Evolutionary conservation across 2,329 filamentous ascomycete species (phyloP), one percentile per base, ranked within the genome.

Genomic region (Pseudocercospora fuligena): DNA sequence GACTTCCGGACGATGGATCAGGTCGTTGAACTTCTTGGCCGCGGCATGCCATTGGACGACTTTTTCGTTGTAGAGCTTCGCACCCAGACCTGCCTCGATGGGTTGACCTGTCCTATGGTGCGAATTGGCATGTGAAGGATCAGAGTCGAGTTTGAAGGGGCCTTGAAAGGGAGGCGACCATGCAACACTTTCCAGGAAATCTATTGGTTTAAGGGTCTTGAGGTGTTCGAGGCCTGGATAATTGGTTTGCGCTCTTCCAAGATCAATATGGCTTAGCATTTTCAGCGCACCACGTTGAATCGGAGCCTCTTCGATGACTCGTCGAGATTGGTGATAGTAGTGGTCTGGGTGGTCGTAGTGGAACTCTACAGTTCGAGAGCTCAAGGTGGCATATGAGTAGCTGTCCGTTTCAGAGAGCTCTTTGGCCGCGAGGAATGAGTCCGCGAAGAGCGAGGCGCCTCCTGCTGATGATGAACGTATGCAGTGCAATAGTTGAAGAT

Each of bases 401-500:
- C 27, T n/a, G 21, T 77, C 66, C 1, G 51, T 31, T 1, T 58
- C 29, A 33, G 56, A 65, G 31, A 81, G 75, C 25, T 76, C 70
- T 31, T 74, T 65, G 0, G 86, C 89, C 0, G 90, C 90, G 58
- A 83, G 82, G 71, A 91, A 86, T 43, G 89, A 85, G 80, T 98
- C 94, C 66, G 88, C 89, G 80, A 98, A 99, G 61, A 97, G 84
- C 0, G 93, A 97, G 73, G 92, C 90, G 56, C 94, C 95, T 19
- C 94, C 94, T 0, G 85, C 81, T 71, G 89, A 90, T 1, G 89
- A 90, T 74, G 96, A 97, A 69, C 91, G 87, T 49, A 98, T 84
- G 75, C 93, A 97, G 80, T 98, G 95, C 3, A 98, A 87, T 25
- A 98, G 83, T 79, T 99, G 94, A 60, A 95, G 87, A 33, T 90